Percentiles rank a stretch among this genome's conserved stretches.
Evolutionary conservation across 2,329 filamentous ascomycete species (phyloP).

Genomic region (Talaromyces atroroseus): DNA sequence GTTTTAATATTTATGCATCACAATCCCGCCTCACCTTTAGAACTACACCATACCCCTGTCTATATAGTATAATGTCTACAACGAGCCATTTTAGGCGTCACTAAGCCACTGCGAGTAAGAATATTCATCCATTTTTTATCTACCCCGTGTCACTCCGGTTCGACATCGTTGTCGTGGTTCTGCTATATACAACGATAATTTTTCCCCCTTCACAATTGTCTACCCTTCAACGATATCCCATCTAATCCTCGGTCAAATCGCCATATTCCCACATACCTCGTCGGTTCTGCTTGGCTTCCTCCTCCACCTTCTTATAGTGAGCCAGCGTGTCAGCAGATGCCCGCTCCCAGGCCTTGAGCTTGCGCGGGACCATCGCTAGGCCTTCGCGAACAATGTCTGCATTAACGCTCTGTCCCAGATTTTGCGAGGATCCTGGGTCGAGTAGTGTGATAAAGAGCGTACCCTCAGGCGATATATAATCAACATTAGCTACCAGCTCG

Average conservation of each 20-base stretch:
- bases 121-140: not conserved
- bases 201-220: not conserved
- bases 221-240: not conserved
- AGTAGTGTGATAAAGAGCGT: conserved; percentile 82
- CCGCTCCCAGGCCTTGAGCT: conserved; percentile 87
- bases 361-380: conserved; percentile 83
- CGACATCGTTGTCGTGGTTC: not conserved
- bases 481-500: conserved; percentile 83
- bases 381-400: conserved; percentile 79
- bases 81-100: not conserved
- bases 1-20: not conserved
- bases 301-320: conserved; percentile 67
- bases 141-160: not conserved
- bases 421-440: conserved; percentile 61
- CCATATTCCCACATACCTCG: conserved; percentile 98
- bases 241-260: conserved; percentile 82
- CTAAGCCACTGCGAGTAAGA: not conserved
- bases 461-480: conserved; percentile 76
- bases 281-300: conserved; percentile 71
- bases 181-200: not conserved
- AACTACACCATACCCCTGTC: too few species aligned
- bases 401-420: conserved; percentile 75
- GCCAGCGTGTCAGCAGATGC: conserved; percentile 66
- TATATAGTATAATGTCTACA: not conserved
- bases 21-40: not conserved